Evolutionary conservation across 306 rosid genomes (phyloP).

Genomic region (Prunus dulcis): DNA sequence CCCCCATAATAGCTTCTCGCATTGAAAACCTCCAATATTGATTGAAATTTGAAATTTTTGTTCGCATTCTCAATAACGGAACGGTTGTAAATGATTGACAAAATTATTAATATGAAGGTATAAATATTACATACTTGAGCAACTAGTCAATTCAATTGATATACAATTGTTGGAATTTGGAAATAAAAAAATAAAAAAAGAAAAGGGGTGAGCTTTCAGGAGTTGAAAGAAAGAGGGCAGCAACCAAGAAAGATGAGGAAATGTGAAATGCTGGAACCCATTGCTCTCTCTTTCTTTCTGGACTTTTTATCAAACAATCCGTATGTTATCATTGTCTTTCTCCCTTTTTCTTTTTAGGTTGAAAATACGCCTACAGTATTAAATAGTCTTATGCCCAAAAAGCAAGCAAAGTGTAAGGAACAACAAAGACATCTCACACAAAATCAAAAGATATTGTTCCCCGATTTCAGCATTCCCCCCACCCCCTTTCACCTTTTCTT

Average conservation of each 20-base stretch:
- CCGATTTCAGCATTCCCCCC: slow-evolving; percentile 40
- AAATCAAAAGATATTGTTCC: slow-evolving; percentile 39
- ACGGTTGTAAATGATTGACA: neutral
- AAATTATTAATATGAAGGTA: neutral
- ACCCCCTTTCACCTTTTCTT: slow-evolving; percentile 17
- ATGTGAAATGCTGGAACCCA: slow-evolving; percentile 17
- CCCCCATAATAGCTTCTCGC: neutral
- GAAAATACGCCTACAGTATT: slow-evolving; percentile 27
- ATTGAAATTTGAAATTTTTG: too few species aligned
- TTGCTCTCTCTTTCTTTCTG: slow-evolving; percentile 1
- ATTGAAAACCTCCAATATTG: neutral
- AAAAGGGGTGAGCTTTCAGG: slow-evolving; percentile 13
- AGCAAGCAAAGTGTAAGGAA: slow-evolving; percentile 19
- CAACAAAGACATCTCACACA: slow-evolving; percentile 42
- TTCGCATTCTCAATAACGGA: too few species aligned
- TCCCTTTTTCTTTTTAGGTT: slow-evolving; percentile 39
- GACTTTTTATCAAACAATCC: slow-evolving; percentile 22
- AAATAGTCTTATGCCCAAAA: slow-evolving; percentile 29
- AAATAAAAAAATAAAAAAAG: neutral
- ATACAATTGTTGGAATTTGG: neutral
- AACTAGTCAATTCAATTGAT: too few species aligned
- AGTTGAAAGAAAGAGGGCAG: slow-evolving; percentile 26
- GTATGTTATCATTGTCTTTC: slow-evolving; percentile 35
- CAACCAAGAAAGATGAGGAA: slow-evolving; percentile 31
- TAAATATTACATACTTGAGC: neutral